Base-by-base conservation (phyloP, 2,329 filamentous ascomycete genomes). In the Arthroderma sp. region DNA sequence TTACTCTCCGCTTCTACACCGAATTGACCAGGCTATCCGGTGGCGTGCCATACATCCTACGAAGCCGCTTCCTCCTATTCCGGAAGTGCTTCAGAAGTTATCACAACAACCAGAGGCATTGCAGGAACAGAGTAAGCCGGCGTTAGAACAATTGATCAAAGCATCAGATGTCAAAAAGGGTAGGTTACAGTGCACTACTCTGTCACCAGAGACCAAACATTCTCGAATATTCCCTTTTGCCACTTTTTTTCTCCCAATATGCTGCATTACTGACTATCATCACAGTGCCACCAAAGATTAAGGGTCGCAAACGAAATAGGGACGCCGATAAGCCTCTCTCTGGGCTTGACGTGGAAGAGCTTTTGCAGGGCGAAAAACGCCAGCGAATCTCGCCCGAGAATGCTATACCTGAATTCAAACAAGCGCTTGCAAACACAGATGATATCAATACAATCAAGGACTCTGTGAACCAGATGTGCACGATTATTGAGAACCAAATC, bases 341-440 rank as follows among this genome's bases (percentile, higher is more conserved):
- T 0, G 91, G 91, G 19, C 83, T 98, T 41, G 87, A 97, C 65
- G 80, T 97, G 39, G 86, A 91, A 59, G 83, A 83, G 3, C 81
- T 97, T 1, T 82, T 97, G n/a, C 79, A 80, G 49, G 74, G 77
- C 58, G 76, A 80, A 57, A 81, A 73, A 44, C 77, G 67, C 19
- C 62, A 66, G 47, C 77, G 74, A 47, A 83, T 87, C 58, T 79
- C 81, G 7, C 69, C 80, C 0, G 79, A 85, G 8, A 97, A 97
- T 62, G 83, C 91, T 1, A 83, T 97, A 4, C 90, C 93, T 0
- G 88, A 91, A 59, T 96, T 95, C 80, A 94, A 91, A 68, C 88
- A 89, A 68, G 79, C 85, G 2, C 76, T 97, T 15, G 77, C 77
- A 1, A 73, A 74, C 1, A 78, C 85, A 0, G 78, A 81, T 5